Conservation (phyloP, 495 filamentous ascomycete genomes). For the Chaetomium cochliodes region DNA sequence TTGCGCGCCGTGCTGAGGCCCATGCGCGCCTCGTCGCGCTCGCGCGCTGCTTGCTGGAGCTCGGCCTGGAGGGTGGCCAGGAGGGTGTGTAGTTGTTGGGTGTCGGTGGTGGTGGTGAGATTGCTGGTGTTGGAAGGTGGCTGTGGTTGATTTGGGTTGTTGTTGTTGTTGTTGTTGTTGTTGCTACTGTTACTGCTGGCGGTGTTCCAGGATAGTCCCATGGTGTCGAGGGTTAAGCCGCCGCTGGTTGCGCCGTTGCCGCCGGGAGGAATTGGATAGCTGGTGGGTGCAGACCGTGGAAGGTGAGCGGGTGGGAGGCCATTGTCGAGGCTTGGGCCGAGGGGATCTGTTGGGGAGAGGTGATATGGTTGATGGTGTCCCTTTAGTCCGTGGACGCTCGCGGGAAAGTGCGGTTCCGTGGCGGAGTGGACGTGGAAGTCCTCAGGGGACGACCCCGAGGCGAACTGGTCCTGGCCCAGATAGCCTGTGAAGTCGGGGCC, state of each 20-base stretch:
- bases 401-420: constrained; percentile 17
- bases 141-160: background rate
- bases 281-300: constrained; percentile 12
- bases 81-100: constrained; percentile 4
- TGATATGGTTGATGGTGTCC: background rate
- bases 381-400: constrained; percentile 11
- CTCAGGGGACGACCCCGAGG: constrained; percentile 12
- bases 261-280: background rate
- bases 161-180: background rate
- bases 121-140: background rate
- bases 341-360: constrained; percentile 6
- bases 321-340: background rate
- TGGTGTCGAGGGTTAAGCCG: constrained; percentile 11
- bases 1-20: constrained; percentile 28
- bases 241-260: background rate
- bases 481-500: constrained; percentile 16
- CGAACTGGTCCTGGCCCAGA: constrained; percentile 11
- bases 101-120: background rate
- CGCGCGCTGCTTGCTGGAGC: constrained; percentile 15
- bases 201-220: constrained; percentile 14
- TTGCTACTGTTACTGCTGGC: background rate
- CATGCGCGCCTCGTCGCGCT: constrained; percentile 30
- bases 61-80: constrained; percentile 13
- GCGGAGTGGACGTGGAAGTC: constrained; percentile 20
- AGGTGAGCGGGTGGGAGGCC: constrained; percentile 6